Evolutionary conservation across 768 basidiomycete species (phyloP).

Genomic region (Boletus rufocinnamomeus): DNA sequence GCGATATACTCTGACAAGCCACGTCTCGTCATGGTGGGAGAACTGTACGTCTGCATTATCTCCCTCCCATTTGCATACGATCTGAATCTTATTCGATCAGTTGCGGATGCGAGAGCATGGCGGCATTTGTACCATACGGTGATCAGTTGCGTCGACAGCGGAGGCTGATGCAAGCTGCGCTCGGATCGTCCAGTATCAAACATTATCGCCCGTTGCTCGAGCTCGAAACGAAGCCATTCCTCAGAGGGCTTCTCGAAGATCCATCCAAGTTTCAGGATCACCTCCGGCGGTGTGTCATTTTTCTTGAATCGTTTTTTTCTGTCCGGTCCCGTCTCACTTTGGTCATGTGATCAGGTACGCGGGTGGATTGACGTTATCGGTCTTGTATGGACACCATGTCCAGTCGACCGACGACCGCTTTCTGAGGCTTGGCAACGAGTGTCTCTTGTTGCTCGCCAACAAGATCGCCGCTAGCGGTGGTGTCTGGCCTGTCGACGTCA

Average conservation of each 20-base stretch:
- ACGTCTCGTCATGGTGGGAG: conserved; percentile 64
- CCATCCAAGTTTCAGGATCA: conserved; percentile 39
- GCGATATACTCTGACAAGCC: conserved; percentile 78
- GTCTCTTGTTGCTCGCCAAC: conserved; percentile 44
- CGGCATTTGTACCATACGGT: conserved; percentile 68
- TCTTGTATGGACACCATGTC: conserved; percentile 63
- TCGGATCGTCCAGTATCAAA: conserved; percentile 53
- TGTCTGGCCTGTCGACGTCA: conserved; percentile 44
- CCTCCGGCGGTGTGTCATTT: conserved; percentile 33
- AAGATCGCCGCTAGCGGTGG: conserved; percentile 45
- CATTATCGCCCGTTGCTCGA: conserved; percentile 59
- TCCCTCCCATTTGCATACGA: background rate
- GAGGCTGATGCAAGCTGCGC: conserved; percentile 63
- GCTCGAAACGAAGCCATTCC: conserved; percentile 57
- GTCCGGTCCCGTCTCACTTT: conserved; percentile 16
- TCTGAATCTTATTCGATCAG: conserved; percentile 25
- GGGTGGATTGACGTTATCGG: conserved; percentile 56
- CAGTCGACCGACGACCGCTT: conserved; percentile 42
- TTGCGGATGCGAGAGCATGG: conserved; percentile 70
- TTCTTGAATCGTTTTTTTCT: too few species aligned
- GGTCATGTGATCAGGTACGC: conserved; percentile 40
- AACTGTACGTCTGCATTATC: conserved; percentile 50
- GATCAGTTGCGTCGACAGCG: conserved; percentile 66
- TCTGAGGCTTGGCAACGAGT: conserved; percentile 45
- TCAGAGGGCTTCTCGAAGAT: conserved; percentile 52